Evolutionary conservation across 2,329 filamentous ascomycete genomes (phyloP).

Genomic region (Talaromyces rugulosus): DNA sequence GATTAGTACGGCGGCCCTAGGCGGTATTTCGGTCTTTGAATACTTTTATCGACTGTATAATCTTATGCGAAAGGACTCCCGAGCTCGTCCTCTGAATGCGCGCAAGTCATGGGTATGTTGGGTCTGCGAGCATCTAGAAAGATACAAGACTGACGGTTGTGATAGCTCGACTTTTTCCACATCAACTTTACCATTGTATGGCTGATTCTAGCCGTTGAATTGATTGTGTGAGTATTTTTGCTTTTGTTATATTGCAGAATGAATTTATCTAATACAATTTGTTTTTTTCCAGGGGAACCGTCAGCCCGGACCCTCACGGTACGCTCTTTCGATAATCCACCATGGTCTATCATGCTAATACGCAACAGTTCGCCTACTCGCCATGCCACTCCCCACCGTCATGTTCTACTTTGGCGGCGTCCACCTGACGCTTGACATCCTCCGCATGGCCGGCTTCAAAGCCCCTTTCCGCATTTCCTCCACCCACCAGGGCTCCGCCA

Average conservation of each 20-base stretch:
- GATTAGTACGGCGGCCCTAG: slow-evolving; percentile 37
- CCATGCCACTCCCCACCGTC: slow-evolving; percentile 42
- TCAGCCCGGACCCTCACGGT: slow-evolving; percentile 38
- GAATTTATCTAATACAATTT: not conserved
- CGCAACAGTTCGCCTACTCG: slow-evolving; percentile 36
- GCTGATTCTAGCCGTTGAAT: slow-evolving; percentile 39
- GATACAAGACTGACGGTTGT: not conserved
- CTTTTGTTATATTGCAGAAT: not conserved
- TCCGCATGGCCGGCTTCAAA: slow-evolving; percentile 38
- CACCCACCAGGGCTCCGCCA: slow-evolving; percentile 54
- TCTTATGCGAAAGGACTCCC: slow-evolving; percentile 34
- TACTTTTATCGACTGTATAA: slow-evolving; percentile 41
- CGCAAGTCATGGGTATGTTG: slow-evolving; percentile 37
- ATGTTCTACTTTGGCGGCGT: slow-evolving; percentile 45
- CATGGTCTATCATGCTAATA: not conserved
- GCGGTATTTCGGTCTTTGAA: slow-evolving; percentile 40
- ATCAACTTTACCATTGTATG: slow-evolving; percentile 45
- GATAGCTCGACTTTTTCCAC: slow-evolving; percentile 43
- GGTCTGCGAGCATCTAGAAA: too few relatives aligned
- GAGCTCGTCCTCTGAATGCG: slow-evolving; percentile 38
- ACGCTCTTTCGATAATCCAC: slow-evolving; percentile 13
- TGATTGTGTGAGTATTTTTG: slow-evolving; percentile 35
- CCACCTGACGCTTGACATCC: slow-evolving; percentile 38
- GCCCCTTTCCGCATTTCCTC: slow-evolving; percentile 63
- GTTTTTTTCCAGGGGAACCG: slow-evolving; percentile 30